phyloP scores from a whole-genome alignment of 2,329 filamentous ascomycete genomes.

The Drechslerella coelobrocha region DNA sequence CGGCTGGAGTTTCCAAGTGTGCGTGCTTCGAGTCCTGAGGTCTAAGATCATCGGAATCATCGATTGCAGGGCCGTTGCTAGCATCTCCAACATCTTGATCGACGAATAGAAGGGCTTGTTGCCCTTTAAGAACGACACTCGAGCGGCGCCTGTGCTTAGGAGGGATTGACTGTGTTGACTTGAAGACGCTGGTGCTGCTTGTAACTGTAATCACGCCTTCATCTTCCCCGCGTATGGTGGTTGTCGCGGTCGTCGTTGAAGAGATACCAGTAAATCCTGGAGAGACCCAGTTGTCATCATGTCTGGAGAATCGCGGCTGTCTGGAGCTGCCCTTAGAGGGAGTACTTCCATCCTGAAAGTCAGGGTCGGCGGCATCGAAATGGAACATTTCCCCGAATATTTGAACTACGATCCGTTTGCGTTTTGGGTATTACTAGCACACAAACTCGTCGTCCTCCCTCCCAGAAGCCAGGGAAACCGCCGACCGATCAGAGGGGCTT shows the following conservation, averaged over 20 bases:
- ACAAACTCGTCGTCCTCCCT: neutral
- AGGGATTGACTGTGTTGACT: slow-evolving; percentile 10
- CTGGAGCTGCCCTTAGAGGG: slow-evolving; percentile 16
- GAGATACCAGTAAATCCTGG: slow-evolving; percentile 40
- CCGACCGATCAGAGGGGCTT: slow-evolving; percentile 11
- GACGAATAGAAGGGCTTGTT: slow-evolving; percentile 38
- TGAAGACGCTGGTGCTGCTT: slow-evolving; percentile 38
- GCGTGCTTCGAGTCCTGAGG: slow-evolving; percentile 21
- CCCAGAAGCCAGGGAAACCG: slow-evolving; percentile 12
- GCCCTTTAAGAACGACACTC: slow-evolving; percentile 42
- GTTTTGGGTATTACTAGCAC: neutral
- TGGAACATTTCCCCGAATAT: slow-evolving; percentile 34
- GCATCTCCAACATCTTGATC: slow-evolving; percentile 16
- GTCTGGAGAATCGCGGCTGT: slow-evolving; percentile 20
- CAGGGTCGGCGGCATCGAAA: slow-evolving; percentile 46
- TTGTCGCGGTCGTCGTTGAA: slow-evolving; percentile 27
- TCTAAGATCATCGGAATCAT: slow-evolving; percentile 23
- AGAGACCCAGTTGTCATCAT: slow-evolving; percentile 43
- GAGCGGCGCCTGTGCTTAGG: slow-evolving; percentile 27
- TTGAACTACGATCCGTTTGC: neutral
- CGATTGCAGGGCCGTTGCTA: slow-evolving; percentile 14
- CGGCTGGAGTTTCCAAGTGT: slow-evolving; percentile 18
- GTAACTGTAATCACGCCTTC: slow-evolving; percentile 19
- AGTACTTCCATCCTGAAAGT: slow-evolving; percentile 37
- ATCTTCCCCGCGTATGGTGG: slow-evolving; percentile 10